A percentile compares a stretch with the other conserved stretches of the same genome.
phyloP scores from a whole-genome alignment of 371 early-diverging fungal genomes.

The Nematocida minor region DNA sequence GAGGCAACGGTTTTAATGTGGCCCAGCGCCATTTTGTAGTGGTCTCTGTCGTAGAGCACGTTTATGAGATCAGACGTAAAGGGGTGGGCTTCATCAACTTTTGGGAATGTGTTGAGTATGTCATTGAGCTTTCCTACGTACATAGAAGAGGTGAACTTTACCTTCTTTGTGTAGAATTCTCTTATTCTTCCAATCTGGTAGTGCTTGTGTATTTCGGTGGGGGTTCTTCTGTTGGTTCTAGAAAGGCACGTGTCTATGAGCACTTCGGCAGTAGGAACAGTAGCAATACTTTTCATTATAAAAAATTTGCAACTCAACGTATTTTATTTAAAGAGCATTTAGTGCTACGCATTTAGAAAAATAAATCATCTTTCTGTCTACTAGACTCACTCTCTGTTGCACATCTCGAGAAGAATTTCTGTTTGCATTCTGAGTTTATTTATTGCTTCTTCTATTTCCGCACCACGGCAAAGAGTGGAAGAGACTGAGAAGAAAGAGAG shows the following conservation, averaged over 20 bases:
- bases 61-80: conserved; percentile 99
- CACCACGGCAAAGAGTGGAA: no score
- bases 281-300: conserved; percentile 85
- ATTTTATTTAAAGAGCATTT: conserved; percentile 13
- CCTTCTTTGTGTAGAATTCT: conserved; percentile 97
- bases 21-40: conserved; percentile 97
- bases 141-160: conserved; percentile 85
- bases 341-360: background rate
- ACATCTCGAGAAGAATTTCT: no score
- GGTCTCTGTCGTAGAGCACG: conserved; percentile 98
- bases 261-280: conserved; percentile 82
- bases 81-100: conserved; percentile 97
- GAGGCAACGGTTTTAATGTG: conserved; percentile 94
- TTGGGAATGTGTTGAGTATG: conserved; percentile 91
- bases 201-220: conserved; percentile 90
- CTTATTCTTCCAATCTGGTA: conserved; percentile 90
- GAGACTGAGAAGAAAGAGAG: no score
- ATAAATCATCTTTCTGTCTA: no score
- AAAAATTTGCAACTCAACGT: conserved; percentile 13
- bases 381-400: no score
- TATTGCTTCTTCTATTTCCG: no score
- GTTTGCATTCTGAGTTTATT: no score
- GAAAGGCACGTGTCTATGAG: conserved; percentile 94
- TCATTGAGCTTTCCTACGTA: conserved; percentile 86
- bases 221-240: conserved; percentile 97